phyloP scores from a whole-genome alignment of 305 asterid genomes.

The Solanum aculeatissimum region DNA sequence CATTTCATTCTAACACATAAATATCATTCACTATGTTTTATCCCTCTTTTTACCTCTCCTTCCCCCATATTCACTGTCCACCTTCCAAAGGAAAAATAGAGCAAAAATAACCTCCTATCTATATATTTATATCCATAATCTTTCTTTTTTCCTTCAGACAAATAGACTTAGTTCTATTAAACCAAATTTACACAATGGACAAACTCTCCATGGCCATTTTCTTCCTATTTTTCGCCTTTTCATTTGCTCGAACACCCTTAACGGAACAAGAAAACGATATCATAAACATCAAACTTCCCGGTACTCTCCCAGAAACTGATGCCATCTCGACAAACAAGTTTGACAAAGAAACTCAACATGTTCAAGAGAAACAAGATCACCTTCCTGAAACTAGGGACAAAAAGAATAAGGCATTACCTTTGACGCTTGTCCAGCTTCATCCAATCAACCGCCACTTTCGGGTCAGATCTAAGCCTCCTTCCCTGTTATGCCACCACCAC shows the following conservation, averaged over 20 bases:
- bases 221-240: conserved; percentile 32
- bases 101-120: not conserved
- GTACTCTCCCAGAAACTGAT: conserved; percentile 4
- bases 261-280: conserved; percentile 10
- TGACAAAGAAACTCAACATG: conserved; percentile 7
- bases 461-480: conserved; percentile 20
- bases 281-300: not conserved
- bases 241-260: conserved; percentile 23
- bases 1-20: not conserved
- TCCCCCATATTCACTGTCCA: not conserved
- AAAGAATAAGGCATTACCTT: conserved; percentile 14
- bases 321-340: conserved; percentile 13
- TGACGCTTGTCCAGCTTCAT: conserved; percentile 15
- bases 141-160: not conserved
- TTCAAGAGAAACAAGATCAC: not conserved
- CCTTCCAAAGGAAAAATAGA: not conserved
- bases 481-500: conserved; percentile 19
- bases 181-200: conserved; percentile 23
- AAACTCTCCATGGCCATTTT: conserved; percentile 20
- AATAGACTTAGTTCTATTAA: not conserved
- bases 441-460: conserved; percentile 40
- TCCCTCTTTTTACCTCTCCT: not conserved
- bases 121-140: not conserved
- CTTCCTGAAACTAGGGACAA: not conserved
- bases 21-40: not conserved